Conservation (phyloP, 2,329 filamentous ascomycete species). For the Nemania sp. region DNA sequence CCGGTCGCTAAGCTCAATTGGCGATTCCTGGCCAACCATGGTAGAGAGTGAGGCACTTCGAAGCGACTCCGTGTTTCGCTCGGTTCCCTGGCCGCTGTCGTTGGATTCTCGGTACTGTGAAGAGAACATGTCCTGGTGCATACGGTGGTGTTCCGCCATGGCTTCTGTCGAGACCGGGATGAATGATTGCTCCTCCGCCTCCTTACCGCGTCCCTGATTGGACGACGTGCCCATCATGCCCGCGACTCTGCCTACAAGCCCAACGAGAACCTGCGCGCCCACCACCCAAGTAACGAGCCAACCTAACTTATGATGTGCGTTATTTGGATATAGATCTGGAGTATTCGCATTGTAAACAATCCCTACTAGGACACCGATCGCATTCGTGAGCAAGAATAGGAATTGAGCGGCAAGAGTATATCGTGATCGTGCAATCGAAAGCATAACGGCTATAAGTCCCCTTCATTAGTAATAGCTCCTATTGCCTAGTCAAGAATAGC, state of each 20-base stretch:
- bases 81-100: conserved; percentile 81
- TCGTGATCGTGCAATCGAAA: conserved; percentile 84
- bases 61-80: conserved; percentile 74
- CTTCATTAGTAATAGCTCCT: conserved; percentile 33
- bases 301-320: conserved; percentile 88
- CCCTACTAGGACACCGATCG: conserved; percentile 72
- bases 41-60: conserved; percentile 74
- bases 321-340: conserved; percentile 86
- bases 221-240: conserved; percentile 53
- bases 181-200: conserved; percentile 70
- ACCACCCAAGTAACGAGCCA: conserved; percentile 84
- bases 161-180: conserved; percentile 70
- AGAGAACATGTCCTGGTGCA: conserved; percentile 53
- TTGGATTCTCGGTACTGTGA: conserved; percentile 69
- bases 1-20: conserved; percentile 53
- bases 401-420: conserved; percentile 78
- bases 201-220: conserved; percentile 37
- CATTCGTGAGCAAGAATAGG: conserved; percentile 72
- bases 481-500: not conserved
- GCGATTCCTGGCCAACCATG: conserved; percentile 60
- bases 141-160: conserved; percentile 64
- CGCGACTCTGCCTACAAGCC: conserved; percentile 71
- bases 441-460: conserved; percentile 75
- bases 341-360: conserved; percentile 83
- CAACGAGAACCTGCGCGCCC: conserved; percentile 76